phyloP scores from a whole-genome alignment of 805 yeast species.

The Brettanomyces naardenensis region DNA sequence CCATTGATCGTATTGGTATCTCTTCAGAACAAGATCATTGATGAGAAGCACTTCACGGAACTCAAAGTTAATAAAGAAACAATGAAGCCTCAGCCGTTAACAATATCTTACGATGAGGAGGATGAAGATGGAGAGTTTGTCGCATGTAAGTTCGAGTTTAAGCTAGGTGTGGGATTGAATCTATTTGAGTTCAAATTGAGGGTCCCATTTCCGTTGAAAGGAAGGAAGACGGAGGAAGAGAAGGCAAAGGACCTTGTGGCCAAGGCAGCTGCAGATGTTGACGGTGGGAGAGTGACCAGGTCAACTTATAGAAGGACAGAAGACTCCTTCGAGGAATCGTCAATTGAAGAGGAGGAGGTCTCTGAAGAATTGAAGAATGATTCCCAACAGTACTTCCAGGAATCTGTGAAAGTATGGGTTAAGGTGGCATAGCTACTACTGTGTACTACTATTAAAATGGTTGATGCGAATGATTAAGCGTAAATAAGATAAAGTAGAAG shows the following conservation, averaged over 20 bases:
- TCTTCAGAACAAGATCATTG: slow-evolving; percentile 32
- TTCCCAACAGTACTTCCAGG: slow-evolving; percentile 17
- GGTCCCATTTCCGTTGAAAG: slow-evolving; percentile 18
- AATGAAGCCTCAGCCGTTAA: slow-evolving; percentile 33
- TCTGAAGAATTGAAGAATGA: neutral
- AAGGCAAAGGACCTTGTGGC: slow-evolving; percentile 1
- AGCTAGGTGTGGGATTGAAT: slow-evolving; percentile 39
- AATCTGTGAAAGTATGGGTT: slow-evolving; percentile 33
- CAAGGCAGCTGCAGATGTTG: slow-evolving; percentile 1
- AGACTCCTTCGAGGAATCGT: neutral
- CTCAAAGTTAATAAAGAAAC: slow-evolving; percentile 38
- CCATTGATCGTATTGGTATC: slow-evolving; percentile 37
- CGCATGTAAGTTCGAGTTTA: slow-evolving; percentile 36
- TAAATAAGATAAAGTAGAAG: neutral
- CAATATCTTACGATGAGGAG: slow-evolving; percentile 27
- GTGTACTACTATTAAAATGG: neutral
- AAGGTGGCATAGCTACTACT: slow-evolving; percentile 24
- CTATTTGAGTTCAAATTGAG: slow-evolving; percentile 30
- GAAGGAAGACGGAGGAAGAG: slow-evolving; percentile 4
- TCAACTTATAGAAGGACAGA: neutral
- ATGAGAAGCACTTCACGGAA: slow-evolving; percentile 30
- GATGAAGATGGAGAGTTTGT: slow-evolving; percentile 16
- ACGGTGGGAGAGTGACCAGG: neutral
- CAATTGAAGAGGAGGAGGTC: neutral
- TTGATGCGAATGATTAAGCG: neutral